These are phyloP conservation scores for Mycosphaerelloides madeirae DNA, from an alignment of 2,329 filamentous ascomycete species.

Conservation along the genomic window DNA sequence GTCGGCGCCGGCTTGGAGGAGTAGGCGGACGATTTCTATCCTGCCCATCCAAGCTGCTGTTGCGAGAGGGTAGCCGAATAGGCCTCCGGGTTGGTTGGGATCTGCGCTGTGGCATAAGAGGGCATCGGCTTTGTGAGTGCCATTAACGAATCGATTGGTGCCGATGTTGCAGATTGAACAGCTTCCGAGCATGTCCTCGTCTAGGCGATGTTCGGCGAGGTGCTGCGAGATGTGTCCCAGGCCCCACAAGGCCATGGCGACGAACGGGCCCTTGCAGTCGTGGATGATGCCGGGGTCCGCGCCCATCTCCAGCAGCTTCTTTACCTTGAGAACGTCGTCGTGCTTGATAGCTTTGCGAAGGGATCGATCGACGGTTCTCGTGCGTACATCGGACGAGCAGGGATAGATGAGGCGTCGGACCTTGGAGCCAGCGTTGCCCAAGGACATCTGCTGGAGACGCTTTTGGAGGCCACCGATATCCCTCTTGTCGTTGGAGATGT, in stretches of 20 bases:
- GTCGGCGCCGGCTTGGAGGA: conserved; percentile 25
- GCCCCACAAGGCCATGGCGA: conserved; percentile 17
- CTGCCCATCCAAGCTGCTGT: conserved; percentile 24
- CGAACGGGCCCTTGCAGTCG: conserved; percentile 10
- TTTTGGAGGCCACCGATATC: conserved; percentile 24
- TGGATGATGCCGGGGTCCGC: conserved; percentile 13
- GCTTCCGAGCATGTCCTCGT: conserved; percentile 16
- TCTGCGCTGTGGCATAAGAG: conserved; percentile 27
- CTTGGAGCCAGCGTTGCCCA: conserved; percentile 11
- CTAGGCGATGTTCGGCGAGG: conserved; percentile 16
- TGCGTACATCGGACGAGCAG: conserved; percentile 5
- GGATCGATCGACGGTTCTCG: conserved; percentile 14
- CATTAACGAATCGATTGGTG: conserved; percentile 11
- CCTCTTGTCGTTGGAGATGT: conserved; percentile 16
- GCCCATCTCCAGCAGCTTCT: conserved; percentile 14
- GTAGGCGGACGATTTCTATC: conserved; percentile 19
- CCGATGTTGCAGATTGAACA: conserved; percentile 17
- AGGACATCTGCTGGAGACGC: conserved; percentile 22
- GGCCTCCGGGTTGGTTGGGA: conserved; percentile 17
- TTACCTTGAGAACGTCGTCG: conserved; percentile 15
- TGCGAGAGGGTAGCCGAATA: conserved; percentile 20
- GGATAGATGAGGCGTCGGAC: conserved; percentile 2
- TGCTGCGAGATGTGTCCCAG: conserved; percentile 12
- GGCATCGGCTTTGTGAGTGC: conserved; percentile 19
- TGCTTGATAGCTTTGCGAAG: conserved; percentile 15